Evolutionary conservation across 768 basidiomycete species (phyloP).

Genomic region (Leccinum fibrillosum): DNA sequence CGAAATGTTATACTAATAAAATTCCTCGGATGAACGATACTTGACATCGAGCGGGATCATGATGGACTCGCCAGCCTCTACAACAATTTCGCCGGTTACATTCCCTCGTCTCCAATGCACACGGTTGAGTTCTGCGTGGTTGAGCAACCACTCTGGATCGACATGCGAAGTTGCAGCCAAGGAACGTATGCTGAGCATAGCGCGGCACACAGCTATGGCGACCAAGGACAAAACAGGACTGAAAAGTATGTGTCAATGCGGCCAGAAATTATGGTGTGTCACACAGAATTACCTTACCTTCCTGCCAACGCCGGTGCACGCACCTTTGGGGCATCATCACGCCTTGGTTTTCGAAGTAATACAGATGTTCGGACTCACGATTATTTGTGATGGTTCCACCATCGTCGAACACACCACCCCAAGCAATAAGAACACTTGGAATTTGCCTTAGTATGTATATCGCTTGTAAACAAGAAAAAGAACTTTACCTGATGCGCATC

Average conservation of each 20-base stretch:
- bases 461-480: not conserved
- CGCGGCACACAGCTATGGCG: slow-evolving; percentile 32
- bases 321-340: not conserved
- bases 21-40: not conserved
- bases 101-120: slow-evolving; percentile 9
- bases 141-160: slow-evolving; percentile 42
- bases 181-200: slow-evolving; percentile 40
- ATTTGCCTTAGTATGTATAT: not conserved
- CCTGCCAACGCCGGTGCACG: not conserved
- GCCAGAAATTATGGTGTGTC: not conserved
- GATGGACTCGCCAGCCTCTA: not conserved
- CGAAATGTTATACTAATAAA: too few relatives aligned
- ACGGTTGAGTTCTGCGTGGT: slow-evolving; percentile 44
- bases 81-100: slow-evolving; percentile 7
- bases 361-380: not conserved
- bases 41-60: not conserved
- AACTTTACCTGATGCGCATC: slow-evolving; percentile 2
- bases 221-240: slow-evolving; percentile 5
- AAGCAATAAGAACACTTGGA: slow-evolving; percentile 1
- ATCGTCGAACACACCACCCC: slow-evolving; percentile 6
- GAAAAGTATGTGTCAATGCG: not conserved
- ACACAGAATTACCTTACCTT: slow-evolving; percentile 6
- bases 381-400: slow-evolving; percentile 8
- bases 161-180: slow-evolving; percentile 40
- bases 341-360: not conserved